Percentiles rank a stretch among this genome's conserved stretches.
Conservation (phyloP, 2,329 filamentous ascomycete species). For the Diplodia seriata region DNA sequence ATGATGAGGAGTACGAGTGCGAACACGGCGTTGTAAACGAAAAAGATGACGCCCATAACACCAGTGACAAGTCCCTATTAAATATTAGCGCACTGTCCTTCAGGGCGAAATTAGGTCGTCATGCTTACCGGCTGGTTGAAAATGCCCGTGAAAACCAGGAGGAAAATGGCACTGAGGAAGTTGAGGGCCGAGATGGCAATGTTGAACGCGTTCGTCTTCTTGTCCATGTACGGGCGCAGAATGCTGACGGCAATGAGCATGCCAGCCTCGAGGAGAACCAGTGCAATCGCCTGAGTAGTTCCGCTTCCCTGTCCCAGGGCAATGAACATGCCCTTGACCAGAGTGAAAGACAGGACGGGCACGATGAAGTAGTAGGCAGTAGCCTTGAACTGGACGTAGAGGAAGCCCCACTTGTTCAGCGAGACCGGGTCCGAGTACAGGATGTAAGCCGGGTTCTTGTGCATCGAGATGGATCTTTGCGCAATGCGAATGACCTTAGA, state of each 20-base stretch:
- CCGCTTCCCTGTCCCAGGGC: constrained; percentile 76
- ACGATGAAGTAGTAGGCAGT: constrained; percentile 96
- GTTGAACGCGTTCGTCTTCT: constrained; percentile 96
- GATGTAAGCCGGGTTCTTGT: constrained; percentile 96
- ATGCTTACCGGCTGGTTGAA: constrained; percentile 77
- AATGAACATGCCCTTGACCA: constrained; percentile 91
- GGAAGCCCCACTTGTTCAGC: constrained; percentile 97
- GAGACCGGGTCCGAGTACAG: constrained; percentile 94
- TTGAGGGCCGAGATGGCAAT: constrained; percentile 90
- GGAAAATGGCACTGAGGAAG: constrained; percentile 87
- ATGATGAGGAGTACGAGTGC: constrained; percentile 82
- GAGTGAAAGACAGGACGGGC: constrained; percentile 75
- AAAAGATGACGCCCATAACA: constrained; percentile 87
- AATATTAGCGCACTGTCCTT: constrained; percentile 33
- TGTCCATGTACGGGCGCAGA: constrained; percentile 96
- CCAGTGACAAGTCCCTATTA: constrained; percentile 77
- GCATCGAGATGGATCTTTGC: constrained; percentile 84
- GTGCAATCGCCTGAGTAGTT: constrained; percentile 77
- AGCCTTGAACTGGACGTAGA: constrained; percentile 96
- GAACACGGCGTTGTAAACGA: constrained; percentile 85
- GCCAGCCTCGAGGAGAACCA: constrained; percentile 81
- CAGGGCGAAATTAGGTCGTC: not conserved
- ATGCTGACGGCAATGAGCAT: constrained; percentile 80
- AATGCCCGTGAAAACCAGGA: constrained; percentile 85
- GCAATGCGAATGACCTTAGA: constrained; percentile 90